Percentiles rank a stretch among this genome's conserved stretches.
Conservation (phyloP, 2,329 filamentous ascomycete species). For the Microsporum ferrugineum region DNA sequence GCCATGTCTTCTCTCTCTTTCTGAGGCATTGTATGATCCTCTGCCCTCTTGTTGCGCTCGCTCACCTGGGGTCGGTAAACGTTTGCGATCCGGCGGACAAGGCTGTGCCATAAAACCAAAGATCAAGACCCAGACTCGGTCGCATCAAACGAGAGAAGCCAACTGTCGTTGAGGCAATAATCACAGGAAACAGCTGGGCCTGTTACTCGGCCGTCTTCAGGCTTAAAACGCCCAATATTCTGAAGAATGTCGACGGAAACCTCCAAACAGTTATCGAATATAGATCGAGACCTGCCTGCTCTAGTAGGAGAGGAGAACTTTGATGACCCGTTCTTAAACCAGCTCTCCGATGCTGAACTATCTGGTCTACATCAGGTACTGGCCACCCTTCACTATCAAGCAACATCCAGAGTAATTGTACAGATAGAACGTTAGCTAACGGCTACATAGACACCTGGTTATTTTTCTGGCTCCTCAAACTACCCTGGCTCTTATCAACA, state of each 20-base stretch:
- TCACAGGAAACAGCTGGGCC: background rate
- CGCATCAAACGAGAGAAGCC: background rate
- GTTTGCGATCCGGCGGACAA: background rate
- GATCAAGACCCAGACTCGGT: background rate
- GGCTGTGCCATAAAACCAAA: background rate
- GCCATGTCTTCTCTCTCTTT: background rate
- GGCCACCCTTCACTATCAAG: no score
- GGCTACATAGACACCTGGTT: background rate
- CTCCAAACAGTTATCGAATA: background rate
- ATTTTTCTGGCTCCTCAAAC: background rate
- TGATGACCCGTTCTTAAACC: constrained; percentile 7
- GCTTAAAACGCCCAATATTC: no score
- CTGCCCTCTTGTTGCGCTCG: background rate
- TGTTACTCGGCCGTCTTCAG: background rate
- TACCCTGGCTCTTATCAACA: constrained; percentile 1
- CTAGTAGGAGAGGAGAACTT: constrained; percentile 7
- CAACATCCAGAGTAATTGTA: background rate
- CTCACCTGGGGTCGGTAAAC: background rate
- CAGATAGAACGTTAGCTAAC: background rate
- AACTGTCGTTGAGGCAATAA: background rate
- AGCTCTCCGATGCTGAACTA: background rate
- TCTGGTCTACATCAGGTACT: constrained; percentile 2
- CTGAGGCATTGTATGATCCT: background rate
- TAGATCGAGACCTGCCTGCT: background rate
- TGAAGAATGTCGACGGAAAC: background rate